Conservation (phyloP, 2,329 filamentous ascomycete species). For the Claviceps africana region DNA sequence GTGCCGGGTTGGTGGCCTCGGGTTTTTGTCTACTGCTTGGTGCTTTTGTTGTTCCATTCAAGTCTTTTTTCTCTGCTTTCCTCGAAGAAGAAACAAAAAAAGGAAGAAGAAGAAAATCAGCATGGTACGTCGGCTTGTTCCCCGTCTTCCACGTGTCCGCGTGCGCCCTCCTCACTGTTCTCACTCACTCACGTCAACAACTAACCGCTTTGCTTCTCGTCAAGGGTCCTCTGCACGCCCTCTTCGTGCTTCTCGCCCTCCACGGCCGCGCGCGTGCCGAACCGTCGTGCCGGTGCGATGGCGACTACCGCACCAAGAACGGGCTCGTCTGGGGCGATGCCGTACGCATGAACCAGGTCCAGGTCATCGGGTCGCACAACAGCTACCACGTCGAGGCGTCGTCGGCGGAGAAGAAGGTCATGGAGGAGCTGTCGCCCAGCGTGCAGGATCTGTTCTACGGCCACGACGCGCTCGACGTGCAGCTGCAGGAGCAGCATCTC, state of each 20-base stretch:
- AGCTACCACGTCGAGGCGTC: conserved; percentile 34
- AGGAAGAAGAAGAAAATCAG: too few species aligned
- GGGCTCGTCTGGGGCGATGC: conserved; percentile 18
- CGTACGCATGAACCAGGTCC: conserved; percentile 36
- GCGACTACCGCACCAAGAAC: conserved; percentile 12
- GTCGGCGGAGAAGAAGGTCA: conserved; percentile 24
- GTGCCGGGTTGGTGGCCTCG: too few species aligned
- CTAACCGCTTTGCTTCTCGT: too few species aligned
- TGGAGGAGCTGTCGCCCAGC: conserved; percentile 22
- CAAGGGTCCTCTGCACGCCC: neutral
- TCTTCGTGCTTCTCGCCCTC: neutral
- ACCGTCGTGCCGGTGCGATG: neutral
- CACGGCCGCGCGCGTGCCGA: neutral
- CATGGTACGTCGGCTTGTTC: too few species aligned
- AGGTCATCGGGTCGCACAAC: conserved; percentile 37
- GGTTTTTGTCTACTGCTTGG: too few species aligned
- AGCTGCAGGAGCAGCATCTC: conserved; percentile 30
- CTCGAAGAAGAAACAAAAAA: too few species aligned
- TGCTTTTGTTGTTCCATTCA: too few species aligned
- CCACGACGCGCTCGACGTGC: conserved; percentile 28
- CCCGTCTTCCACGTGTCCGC: too few species aligned
- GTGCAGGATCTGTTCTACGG: conserved; percentile 32
- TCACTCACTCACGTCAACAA: too few species aligned
- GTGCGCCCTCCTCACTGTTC: too few species aligned
- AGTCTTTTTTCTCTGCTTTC: too few species aligned